Evolutionary conservation across 805 yeast species (phyloP).

Genomic region (Phaffomyces opuntiae): DNA sequence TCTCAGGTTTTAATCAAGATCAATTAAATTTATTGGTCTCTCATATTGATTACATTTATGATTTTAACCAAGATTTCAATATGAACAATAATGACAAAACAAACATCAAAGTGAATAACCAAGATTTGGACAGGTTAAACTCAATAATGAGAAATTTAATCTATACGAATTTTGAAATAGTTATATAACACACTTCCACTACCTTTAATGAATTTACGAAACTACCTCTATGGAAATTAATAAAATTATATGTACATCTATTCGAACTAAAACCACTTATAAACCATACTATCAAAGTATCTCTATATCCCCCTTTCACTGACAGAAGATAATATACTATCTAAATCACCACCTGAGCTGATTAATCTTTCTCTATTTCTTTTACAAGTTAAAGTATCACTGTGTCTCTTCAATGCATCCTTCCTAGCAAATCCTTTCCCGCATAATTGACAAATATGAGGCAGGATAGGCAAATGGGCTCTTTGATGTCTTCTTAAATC

Average conservation of each 20-base stretch:
- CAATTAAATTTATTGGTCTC: background rate
- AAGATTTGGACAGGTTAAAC: constrained; percentile 14
- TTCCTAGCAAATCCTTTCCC: constrained; percentile 81
- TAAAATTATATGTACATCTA: background rate
- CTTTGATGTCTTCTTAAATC: constrained; percentile 72
- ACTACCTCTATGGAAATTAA: background rate
- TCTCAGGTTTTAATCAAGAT: constrained; percentile 7
- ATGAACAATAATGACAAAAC: background rate
- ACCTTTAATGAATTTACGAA: background rate
- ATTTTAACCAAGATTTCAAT: background rate
- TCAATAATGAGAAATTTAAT: constrained; percentile 17
- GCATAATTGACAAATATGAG: constrained; percentile 68
- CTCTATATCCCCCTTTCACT: background rate
- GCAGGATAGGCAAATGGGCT: constrained; percentile 64
- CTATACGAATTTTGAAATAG: constrained; percentile 17
- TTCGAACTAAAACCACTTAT: background rate
- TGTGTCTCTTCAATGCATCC: constrained; percentile 74
- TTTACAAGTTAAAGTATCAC: constrained; percentile 67
- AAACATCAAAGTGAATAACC: constrained; percentile 3
- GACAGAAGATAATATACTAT: constrained; percentile 25
- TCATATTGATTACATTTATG: constrained; percentile 4
- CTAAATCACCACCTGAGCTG: constrained; percentile 30
- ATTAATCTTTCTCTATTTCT: constrained; percentile 55
- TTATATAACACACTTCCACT: background rate
- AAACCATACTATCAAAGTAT: background rate